Evolutionary conservation across 345 rosid genomes (phyloP), one percentile per base, ranked within the genome.

Genomic region (Eucalyptus pauciflora): DNA sequence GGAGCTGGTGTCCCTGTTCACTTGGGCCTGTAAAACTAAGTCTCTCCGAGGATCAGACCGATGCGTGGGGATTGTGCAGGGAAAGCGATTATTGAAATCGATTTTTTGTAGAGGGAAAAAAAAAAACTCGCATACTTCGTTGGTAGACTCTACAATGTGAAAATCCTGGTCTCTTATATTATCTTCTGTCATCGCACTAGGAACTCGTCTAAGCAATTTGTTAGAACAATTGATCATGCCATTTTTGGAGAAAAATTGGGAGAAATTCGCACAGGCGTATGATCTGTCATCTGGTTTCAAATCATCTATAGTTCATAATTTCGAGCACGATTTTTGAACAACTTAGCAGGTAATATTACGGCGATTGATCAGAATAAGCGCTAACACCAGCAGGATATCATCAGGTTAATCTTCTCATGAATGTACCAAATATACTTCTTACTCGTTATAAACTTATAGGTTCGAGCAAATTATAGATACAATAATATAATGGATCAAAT

Each of bases 1-100:
- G 89, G 54, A 13, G 45, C 92, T 4, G 89, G 91, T 24, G 90
- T 91, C 86, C 90, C 93, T 4, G 96, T 95, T 89, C 92, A 90
- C 88, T 86, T 92, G 54, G 96, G 96, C 46, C 90, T 90, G 85
- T 20, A 76, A 20, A 20, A 76, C 85, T 76, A 41, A 76, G 46
- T 76, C 85, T 41, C 46, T 76, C 29, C 5, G 85, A 76, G 85
- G 12, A 76, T 2, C 48, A 41, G 85, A 76, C 85, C 29, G 15
- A 41, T 41, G 48, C 24, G 43, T n/a, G 25, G 50, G 87, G 24
- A 49, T 85, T 85, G 56, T 85, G 48, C 85, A 76, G 85, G 48
- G 85, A 76, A 76, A 41, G 85, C 24, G 29, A 76, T 76, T 7
- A 11, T 29, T 76, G 85, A 76, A 37, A 41, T 76, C 48, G 85